Conservation (phyloP, 2,329 filamentous ascomycete species). For the Claviceps arundinis region DNA sequence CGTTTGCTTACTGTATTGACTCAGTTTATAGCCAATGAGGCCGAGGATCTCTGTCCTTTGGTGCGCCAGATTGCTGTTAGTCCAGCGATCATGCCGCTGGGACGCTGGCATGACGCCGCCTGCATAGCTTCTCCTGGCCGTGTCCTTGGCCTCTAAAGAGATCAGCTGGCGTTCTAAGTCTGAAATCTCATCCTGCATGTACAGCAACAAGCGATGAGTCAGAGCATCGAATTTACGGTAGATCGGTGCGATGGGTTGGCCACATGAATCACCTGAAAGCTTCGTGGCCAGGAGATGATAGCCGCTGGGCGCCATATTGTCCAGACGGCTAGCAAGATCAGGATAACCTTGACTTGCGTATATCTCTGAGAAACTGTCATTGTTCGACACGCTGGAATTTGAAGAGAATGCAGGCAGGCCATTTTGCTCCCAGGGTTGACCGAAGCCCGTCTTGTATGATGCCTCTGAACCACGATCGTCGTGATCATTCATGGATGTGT, state of each 20-base stretch:
- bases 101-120: conserved; percentile 42
- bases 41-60: conserved; percentile 47
- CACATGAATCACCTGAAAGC: conserved; percentile 21
- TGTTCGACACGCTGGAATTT: neutral
- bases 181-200: conserved; percentile 73
- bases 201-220: conserved; percentile 69
- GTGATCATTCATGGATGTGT: neutral
- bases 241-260: conserved; percentile 39
- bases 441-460: neutral
- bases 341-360: neutral
- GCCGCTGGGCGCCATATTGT: conserved; percentile 30
- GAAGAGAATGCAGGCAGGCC: conserved; percentile 1
- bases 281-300: conserved; percentile 50
- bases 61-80: conserved; percentile 43
- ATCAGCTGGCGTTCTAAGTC: conserved; percentile 70
- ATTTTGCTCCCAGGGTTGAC: conserved; percentile 1
- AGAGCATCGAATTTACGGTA: conserved; percentile 74
- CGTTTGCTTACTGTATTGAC: conserved; percentile 47
- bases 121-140: conserved; percentile 29
- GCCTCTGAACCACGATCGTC: neutral
- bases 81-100: conserved; percentile 40
- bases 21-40: conserved; percentile 50
- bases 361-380: conserved; percentile 1
- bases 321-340: neutral
- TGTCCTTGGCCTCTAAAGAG: conserved; percentile 48